Conservation (phyloP, 2,329 filamentous ascomycete genomes). For the Phaeoacremonium minimum region DNA sequence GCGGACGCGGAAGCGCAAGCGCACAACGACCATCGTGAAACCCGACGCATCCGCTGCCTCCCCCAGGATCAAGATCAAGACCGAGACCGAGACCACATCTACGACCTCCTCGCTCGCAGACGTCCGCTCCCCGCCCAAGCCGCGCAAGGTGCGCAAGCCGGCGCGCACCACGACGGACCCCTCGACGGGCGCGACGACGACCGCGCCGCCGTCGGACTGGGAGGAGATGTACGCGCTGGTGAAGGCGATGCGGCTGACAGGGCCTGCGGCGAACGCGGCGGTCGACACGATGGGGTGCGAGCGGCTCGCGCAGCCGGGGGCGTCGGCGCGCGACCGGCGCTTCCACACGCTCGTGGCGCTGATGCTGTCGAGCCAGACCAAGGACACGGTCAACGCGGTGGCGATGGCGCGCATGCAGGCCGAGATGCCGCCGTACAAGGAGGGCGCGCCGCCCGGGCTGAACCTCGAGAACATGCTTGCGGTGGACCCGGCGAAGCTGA, state of each 20-base stretch:
- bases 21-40: conserved; percentile 7
- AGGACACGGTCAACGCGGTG: conserved; percentile 83
- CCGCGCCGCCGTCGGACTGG: conserved; percentile 74
- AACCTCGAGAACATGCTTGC: conserved; percentile 75
- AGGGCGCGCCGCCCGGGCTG: conserved; percentile 47
- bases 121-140: conserved; percentile 17
- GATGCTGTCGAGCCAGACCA: conserved; percentile 91
- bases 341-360: conserved; percentile 84
- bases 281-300: conserved; percentile 99
- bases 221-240: conserved; percentile 74
- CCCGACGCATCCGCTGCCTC: not conserved
- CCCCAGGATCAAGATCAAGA: not conserved
- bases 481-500: conserved; percentile 60
- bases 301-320: conserved; percentile 54
- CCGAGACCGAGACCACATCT: conserved; percentile 12
- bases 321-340: conserved; percentile 54
- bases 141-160: conserved; percentile 22
- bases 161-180: conserved; percentile 27
- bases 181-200: conserved; percentile 22
- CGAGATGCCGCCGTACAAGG: conserved; percentile 54
- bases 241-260: conserved; percentile 65
- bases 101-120: conserved; percentile 20
- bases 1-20: conserved; percentile 22
- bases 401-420: conserved; percentile 77
- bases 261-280: conserved; percentile 65